These are phyloP conservation scores for Lichina pygmaea DNA, from an alignment of 495 filamentous ascomycete species.

Conservation along the genomic window DNA sequence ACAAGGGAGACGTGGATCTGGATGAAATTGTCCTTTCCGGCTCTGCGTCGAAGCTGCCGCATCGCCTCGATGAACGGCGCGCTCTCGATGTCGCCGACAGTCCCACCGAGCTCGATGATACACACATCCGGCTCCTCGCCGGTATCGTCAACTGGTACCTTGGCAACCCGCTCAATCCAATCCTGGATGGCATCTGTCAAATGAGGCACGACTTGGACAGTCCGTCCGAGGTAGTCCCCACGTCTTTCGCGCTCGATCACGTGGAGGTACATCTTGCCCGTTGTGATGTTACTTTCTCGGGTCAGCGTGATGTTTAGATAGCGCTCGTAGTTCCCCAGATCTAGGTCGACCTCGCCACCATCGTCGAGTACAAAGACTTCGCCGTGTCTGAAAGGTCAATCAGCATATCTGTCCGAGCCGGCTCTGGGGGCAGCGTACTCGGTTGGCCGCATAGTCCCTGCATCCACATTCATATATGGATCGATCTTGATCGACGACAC, in stretches of 20 bases:
- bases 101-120: constrained; percentile 58
- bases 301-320: constrained; percentile 47
- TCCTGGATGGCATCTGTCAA: constrained; percentile 76
- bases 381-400: constrained; percentile 24
- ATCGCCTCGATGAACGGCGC: constrained; percentile 76
- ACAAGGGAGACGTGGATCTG: constrained; percentile 67
- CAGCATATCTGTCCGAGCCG: constrained; percentile 3
- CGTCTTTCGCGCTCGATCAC: constrained; percentile 57
- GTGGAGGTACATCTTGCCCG: constrained; percentile 77
- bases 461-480: constrained; percentile 68
- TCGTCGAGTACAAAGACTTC: constrained; percentile 52
- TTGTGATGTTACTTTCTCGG: constrained; percentile 75
- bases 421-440: constrained; percentile 25
- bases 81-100: constrained; percentile 77
- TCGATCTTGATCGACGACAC: constrained; percentile 55
- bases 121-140: constrained; percentile 71
- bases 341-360: constrained; percentile 67
- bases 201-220: constrained; percentile 85
- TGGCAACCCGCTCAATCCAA: constrained; percentile 73
- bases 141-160: constrained; percentile 67
- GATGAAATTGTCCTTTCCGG: constrained; percentile 56
- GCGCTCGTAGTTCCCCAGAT: constrained; percentile 89
- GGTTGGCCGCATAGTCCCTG: constrained; percentile 52
- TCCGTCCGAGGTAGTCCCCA: constrained; percentile 75
- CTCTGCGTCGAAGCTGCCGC: constrained; percentile 41